phyloP scores from a whole-genome alignment of 805 yeast genomes.

The Kodamaea kakaduensis region DNA sequence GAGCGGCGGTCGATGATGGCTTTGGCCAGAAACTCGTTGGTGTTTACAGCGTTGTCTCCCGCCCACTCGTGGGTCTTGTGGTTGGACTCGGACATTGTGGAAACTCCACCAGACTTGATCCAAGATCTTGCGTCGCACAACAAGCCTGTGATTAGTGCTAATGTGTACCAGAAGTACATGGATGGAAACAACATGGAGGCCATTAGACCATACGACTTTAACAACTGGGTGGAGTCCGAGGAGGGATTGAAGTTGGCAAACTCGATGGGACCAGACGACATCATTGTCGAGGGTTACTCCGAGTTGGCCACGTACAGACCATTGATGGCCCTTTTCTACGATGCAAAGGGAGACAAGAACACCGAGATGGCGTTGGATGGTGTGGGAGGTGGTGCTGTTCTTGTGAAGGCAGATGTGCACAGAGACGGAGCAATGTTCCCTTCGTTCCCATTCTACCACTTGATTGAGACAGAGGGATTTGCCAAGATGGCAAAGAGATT shows the following conservation, averaged over 20 bases:
- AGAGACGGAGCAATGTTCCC: conserved; percentile 99
- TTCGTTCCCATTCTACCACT: conserved; percentile 92
- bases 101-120: conserved; percentile 75
- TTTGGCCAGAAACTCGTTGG: conserved; percentile 83
- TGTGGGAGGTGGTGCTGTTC: conserved; percentile 95
- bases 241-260: conserved; percentile 75
- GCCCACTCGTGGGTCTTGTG: conserved; percentile 93
- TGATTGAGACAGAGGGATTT: conserved; percentile 97
- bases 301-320: conserved; percentile 94
- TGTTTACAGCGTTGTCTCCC: conserved; percentile 85
- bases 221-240: conserved; percentile 90
- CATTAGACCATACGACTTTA: conserved; percentile 89
- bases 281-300: conserved; percentile 89
- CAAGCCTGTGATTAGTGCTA: conserved; percentile 86
- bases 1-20: conserved; percentile 91
- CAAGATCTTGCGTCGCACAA: conserved; percentile 86
- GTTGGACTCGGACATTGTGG: conserved; percentile 94
- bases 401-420: conserved; percentile 97
- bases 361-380: conserved; percentile 88
- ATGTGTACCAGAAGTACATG: conserved; percentile 80
- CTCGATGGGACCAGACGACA: conserved; percentile 77
- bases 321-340: conserved; percentile 86
- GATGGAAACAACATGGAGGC: conserved; percentile 54
- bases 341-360: conserved; percentile 54
- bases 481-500: conserved; percentile 96